Evolutionary conservation across 129 eudicot species (phyloP).

Genomic region (Escallonia rubra): DNA sequence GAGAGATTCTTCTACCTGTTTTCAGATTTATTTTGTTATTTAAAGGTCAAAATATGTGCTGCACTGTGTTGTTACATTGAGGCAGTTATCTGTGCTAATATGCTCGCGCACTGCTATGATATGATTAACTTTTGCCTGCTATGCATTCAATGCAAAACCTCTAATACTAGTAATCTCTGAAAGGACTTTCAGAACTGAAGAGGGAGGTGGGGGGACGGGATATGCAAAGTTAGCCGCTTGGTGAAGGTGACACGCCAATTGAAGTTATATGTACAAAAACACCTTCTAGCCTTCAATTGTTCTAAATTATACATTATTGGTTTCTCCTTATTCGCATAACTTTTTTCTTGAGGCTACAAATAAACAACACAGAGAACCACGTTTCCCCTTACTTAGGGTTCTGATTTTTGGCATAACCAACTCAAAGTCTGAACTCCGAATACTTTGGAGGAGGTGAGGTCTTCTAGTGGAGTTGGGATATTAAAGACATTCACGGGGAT

Average conservation of each 20-base stretch:
- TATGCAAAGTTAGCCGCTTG: not conserved
- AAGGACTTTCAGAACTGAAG: not conserved
- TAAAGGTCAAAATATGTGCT: too few relatives aligned
- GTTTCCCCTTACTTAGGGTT: not conserved
- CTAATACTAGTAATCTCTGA: not conserved
- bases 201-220: not conserved
- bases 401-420: not conserved
- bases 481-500: too few relatives aligned
- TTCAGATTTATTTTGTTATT: too few relatives aligned
- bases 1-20: too few relatives aligned
- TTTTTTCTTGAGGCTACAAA: not conserved
- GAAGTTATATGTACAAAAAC: not conserved
- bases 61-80: not conserved
- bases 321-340: not conserved
- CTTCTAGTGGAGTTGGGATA: not conserved
- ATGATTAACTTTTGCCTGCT: not conserved
- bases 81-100: slow-evolving; percentile 1
- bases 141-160: not conserved
- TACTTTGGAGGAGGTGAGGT: not conserved
- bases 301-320: not conserved
- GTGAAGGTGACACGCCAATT: not conserved
- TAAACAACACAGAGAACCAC: not conserved
- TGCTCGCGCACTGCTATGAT: not conserved
- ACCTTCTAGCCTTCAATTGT: not conserved
- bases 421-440: not conserved